Conservation (phyloP, 148 eudicot species). For the Suaeda aralocaspica region DNA sequence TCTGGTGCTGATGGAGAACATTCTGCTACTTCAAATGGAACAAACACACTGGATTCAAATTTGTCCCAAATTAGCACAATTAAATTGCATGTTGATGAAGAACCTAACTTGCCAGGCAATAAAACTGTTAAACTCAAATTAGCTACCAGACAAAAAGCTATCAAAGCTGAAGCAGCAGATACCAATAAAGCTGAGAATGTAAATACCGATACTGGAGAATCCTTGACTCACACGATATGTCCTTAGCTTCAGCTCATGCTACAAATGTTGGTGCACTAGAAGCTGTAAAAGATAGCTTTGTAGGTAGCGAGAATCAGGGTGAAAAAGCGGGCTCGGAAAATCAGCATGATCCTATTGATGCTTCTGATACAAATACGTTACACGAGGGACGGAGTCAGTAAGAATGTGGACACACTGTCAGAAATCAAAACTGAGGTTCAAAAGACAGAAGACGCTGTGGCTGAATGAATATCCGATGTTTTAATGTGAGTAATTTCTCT, state of each 20-base stretch:
- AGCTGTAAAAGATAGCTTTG: slow-evolving; percentile 17
- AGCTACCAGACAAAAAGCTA: slow-evolving; percentile 21
- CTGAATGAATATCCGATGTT: slow-evolving; percentile 37
- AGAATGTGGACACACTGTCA: slow-evolving; percentile 52
- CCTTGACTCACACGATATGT: slow-evolving; percentile 22
- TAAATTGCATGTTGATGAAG: slow-evolving; percentile 16
- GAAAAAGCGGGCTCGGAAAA: slow-evolving; percentile 29
- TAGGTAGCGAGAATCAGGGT: slow-evolving; percentile 9
- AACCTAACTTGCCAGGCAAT: slow-evolving; percentile 15
- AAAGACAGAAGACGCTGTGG: slow-evolving; percentile 40
- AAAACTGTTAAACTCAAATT: slow-evolving; percentile 16
- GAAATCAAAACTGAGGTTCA: slow-evolving; percentile 60
- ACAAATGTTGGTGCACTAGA: slow-evolving; percentile 9
- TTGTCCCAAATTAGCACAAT: slow-evolving; percentile 28
- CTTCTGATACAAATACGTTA: slow-evolving; percentile 35
- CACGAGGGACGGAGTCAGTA: slow-evolving; percentile 43
- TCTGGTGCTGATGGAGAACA: slow-evolving; percentile 21
- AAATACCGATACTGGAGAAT: slow-evolving; percentile 25
- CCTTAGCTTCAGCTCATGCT: slow-evolving; percentile 19
- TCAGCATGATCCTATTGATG: slow-evolving; percentile 46
- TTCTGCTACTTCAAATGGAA: slow-evolving; percentile 19
- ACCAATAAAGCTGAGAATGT: slow-evolving; percentile 22
- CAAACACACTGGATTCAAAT: slow-evolving; percentile 22
- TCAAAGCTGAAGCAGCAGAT: slow-evolving; percentile 18
- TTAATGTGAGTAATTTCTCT: slow-evolving; percentile 6